These are phyloP conservation scores for Avena atlantica DNA, from an alignment of 176 grass and related monocot genomes.

Conservation along the genomic window DNA sequence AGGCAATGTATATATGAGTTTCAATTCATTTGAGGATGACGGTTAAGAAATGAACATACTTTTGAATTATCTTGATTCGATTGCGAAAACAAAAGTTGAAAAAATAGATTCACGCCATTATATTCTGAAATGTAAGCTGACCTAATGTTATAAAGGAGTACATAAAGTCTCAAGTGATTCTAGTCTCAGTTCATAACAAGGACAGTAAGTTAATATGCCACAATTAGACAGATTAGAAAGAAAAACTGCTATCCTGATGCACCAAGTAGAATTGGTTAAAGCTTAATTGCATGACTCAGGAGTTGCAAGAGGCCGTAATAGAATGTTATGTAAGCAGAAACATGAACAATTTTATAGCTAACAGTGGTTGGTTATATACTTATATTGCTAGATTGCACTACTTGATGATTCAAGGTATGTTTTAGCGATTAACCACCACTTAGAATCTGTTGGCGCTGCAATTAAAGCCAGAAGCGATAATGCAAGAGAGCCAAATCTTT, in stretches of 20 bases:
- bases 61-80: not conserved
- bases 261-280: not conserved
- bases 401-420: too few species aligned
- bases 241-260: not conserved
- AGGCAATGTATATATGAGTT: not conserved
- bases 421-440: too few species aligned
- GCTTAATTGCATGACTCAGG: not conserved
- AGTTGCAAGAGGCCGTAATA: not conserved
- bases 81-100: not conserved
- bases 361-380: not conserved
- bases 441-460: too few species aligned
- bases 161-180: not conserved
- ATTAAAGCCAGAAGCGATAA: too few species aligned
- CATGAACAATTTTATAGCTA: not conserved
- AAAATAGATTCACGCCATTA: not conserved
- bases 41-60: not conserved
- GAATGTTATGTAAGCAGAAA: not conserved
- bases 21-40: not conserved
- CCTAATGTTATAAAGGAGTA: not conserved
- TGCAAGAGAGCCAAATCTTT: too few species aligned
- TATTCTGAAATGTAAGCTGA: not conserved
- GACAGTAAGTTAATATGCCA: not conserved
- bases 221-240: not conserved
- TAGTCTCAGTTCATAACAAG: not conserved
- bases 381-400: not conserved